Conservation (phyloP, 768 basidiomycete genomes). For the Mycena epipterygia region DNA sequence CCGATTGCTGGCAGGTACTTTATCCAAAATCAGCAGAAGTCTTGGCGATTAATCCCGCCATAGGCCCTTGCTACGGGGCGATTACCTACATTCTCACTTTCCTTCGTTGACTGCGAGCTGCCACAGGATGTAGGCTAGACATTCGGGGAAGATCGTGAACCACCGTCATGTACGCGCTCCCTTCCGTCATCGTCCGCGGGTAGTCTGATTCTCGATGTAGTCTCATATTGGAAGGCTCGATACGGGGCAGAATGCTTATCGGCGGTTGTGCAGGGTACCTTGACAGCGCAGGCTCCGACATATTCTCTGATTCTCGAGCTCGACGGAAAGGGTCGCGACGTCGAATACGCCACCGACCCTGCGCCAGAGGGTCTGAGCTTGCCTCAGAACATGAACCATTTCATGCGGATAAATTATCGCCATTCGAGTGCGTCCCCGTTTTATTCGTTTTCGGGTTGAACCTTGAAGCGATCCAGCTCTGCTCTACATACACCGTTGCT, state of each 20-base stretch:
- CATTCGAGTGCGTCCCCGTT: conserved; percentile 69
- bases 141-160: conserved; percentile 68
- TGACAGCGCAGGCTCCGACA: conserved; percentile 74
- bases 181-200: background rate
- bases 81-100: conserved; percentile 75
- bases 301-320: conserved; percentile 74
- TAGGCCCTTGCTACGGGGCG: conserved; percentile 81
- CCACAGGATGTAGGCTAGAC: conserved; percentile 72
- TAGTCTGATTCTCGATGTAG: conserved; percentile 46
- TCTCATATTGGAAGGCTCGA: conserved; percentile 78
- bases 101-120: conserved; percentile 79
- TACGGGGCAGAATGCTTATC: conserved; percentile 77
- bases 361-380: conserved; percentile 65
- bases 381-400: conserved; percentile 77
- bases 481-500: conserved; percentile 81
- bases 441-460: background rate
- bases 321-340: conserved; percentile 77
- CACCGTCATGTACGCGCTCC: conserved; percentile 67
- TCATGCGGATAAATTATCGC: conserved; percentile 82
- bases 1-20: conserved; percentile 79
- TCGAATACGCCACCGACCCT: conserved; percentile 70
- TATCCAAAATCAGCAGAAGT: conserved; percentile 11
- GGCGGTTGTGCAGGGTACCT: conserved; percentile 75
- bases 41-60: background rate
- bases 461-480: conserved; percentile 57